Evolutionary conservation across 192 early-diverging fungal species (phyloP), one percentile per base, ranked within the genome.

Genomic region (Entomortierella parvispora): DNA sequence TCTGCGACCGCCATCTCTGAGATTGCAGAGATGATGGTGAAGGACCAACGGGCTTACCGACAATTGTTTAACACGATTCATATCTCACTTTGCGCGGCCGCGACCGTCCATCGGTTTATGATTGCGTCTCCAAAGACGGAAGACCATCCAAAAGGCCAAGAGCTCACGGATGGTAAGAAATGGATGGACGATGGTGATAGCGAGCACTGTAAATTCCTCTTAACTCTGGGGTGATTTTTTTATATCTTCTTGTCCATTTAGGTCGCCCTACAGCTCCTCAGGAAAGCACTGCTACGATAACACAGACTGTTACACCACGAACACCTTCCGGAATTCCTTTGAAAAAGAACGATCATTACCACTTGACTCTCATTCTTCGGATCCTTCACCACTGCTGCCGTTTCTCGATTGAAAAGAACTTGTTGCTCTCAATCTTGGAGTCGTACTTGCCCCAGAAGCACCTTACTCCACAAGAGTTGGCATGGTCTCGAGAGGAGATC

Each of bases 1-100:
- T 77, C 74, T 7, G 74, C 74, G 8, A 65, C 40, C 14, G 74
- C 74, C 3, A 77, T 77, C 32, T 77, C 74, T 14, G 74, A 77
- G 48, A 68, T 77, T 52, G 65, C 61, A 22, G 74, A 77, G 43
- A 68, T 46, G 6, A 64, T 77, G 74, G 65, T 58, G 37, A 33
- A 25, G 18, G 65, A 64, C 10, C 74, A 68, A 53, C 65, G 58
- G 17, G 68, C 74, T 4, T 68, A 68, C 45, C 59, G 74, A 51
- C 65, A 77, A 17, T 37, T 77, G 6, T 68, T 77, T 44, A 77
- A 77, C 47, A 64, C 74, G 8, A 64, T 77, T 23, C 74, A 77
- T 28, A 22, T 68, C 26, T 77, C 74, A 0, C 55, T 77, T 2
- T 77, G 74, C 46, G 66, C 74, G 0, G 74, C 74, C 6, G 74